Conservation (phyloP, 2,329 filamentous ascomycete species). For the Sporothrix humicola region DNA sequence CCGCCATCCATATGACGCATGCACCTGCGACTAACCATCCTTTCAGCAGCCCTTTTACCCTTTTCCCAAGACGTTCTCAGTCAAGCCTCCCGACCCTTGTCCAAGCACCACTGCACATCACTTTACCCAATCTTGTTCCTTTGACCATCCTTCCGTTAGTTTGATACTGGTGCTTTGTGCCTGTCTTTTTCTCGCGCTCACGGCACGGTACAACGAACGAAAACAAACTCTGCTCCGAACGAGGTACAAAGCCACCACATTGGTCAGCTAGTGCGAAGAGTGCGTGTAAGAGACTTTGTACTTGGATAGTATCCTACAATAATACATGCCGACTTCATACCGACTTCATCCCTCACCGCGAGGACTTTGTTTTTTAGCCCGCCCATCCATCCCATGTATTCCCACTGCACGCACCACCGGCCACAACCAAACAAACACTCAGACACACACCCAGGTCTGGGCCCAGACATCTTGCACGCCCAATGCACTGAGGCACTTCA, state of each 20-base stretch:
- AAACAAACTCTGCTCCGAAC: not conserved
- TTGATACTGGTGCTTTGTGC: not conserved
- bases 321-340: not conserved
- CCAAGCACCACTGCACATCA: slow-evolving; percentile 27
- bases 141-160: not conserved
- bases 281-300: too few relatives aligned
- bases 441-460: not conserved
- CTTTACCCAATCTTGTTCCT: slow-evolving; percentile 26
- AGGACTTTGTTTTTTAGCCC: slow-evolving; percentile 23
- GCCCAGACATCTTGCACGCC: not conserved
- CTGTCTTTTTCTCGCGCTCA: not conserved
- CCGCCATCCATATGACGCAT: slow-evolving; percentile 35
- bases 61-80: not conserved
- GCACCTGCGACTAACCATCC: slow-evolving; percentile 26
- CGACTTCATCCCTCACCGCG: not conserved
- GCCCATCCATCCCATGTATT: slow-evolving; percentile 20
- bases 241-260: too few relatives aligned
- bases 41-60: not conserved
- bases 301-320: not conserved
- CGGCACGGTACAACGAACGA: not conserved
- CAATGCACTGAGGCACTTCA: not conserved
- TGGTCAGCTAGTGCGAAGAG: too few relatives aligned
- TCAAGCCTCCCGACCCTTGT: slow-evolving; percentile 33
- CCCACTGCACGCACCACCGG: not conserved
- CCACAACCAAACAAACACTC: slow-evolving; percentile 15